Evolutionary conservation across 805 yeast species (phyloP).

Genomic region (Ogataea ganodermae): DNA sequence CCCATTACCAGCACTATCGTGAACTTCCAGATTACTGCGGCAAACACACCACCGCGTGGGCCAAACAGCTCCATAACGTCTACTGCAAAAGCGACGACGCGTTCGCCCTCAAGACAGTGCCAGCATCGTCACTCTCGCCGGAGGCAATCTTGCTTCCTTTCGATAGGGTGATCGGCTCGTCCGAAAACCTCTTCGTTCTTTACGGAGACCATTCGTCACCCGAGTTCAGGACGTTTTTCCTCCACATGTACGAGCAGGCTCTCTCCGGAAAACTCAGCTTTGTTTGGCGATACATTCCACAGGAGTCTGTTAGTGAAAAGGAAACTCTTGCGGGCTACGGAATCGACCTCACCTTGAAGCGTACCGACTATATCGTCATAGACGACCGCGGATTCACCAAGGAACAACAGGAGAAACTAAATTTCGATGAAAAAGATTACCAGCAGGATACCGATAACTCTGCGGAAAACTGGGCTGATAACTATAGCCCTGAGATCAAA

Average conservation of each 20-base stretch:
- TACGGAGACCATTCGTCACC: conserved; percentile 64
- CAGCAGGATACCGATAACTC: background rate
- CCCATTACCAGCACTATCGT: conserved; percentile 59
- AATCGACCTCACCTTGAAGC: conserved; percentile 59
- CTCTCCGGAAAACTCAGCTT: conserved; percentile 65
- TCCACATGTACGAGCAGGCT: conserved; percentile 60
- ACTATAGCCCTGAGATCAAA: conserved; percentile 33
- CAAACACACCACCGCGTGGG: conserved; percentile 45
- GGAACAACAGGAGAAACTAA: conserved; percentile 32
- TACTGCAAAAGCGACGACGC: conserved; percentile 73
- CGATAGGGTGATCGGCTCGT: conserved; percentile 67
- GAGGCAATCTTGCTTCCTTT: conserved; percentile 38
- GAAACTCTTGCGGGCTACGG: conserved; percentile 63
- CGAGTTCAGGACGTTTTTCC: conserved; percentile 57
- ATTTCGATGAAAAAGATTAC: conserved; percentile 17
- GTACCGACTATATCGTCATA: conserved; percentile 65
- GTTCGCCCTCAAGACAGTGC: conserved; percentile 70
- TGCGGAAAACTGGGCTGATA: background rate
- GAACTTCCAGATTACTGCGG: conserved; percentile 35
- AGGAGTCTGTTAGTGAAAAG: conserved; percentile 10
- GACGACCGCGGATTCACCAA: conserved; percentile 54
- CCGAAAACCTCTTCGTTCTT: conserved; percentile 43
- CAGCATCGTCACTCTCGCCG: conserved; percentile 18
- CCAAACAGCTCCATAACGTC: conserved; percentile 47
- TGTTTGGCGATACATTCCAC: conserved; percentile 71